A percentile compares a stretch with the other conserved stretches of the same genome.
Evolutionary conservation across 1,284 basidiomycete species (phyloP).

Genomic region (Stereum hirsutum): DNA sequence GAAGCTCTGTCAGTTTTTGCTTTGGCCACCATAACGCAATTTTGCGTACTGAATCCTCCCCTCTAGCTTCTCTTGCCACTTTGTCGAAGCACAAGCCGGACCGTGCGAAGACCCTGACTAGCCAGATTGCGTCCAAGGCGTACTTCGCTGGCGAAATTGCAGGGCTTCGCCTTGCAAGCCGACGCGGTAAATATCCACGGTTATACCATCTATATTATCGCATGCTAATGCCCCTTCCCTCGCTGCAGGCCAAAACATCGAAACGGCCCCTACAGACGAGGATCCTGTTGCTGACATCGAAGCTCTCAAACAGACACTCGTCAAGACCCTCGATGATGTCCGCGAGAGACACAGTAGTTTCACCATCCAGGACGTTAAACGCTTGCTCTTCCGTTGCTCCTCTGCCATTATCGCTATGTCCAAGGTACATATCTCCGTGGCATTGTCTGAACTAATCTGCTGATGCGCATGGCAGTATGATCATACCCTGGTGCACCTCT

Average conservation of each 20-base stretch:
- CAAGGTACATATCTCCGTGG: conserved; percentile 35
- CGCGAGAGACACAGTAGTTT: conserved; percentile 62
- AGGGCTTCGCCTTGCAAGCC: conserved; percentile 59
- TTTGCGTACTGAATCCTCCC: background rate
- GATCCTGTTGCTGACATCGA: conserved; percentile 51
- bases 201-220: background rate
- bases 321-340: conserved; percentile 59
- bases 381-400: conserved; percentile 83
- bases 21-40: background rate
- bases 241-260: conserved; percentile 41
- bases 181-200: conserved; percentile 28
- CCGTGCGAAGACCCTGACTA: conserved; percentile 67
- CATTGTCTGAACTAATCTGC: background rate
- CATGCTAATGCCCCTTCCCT: background rate
- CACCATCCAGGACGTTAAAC: conserved; percentile 74
- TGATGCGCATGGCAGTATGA: conserved; percentile 75
- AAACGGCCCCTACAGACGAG: conserved; percentile 49
- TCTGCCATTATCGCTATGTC: conserved; percentile 67
- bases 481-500: conserved; percentile 78
- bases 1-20: conserved; percentile 52
- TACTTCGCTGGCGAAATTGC: conserved; percentile 84
- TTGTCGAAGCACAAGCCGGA: conserved; percentile 61
- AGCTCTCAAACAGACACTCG: conserved; percentile 65
- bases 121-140: conserved; percentile 78
- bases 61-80: conserved; percentile 48